Evolutionary conservation across 495 filamentous ascomycete genomes (phyloP), one percentile per base, ranked within the genome.

Genomic region (Paragyromitra xinjiangensis): DNA sequence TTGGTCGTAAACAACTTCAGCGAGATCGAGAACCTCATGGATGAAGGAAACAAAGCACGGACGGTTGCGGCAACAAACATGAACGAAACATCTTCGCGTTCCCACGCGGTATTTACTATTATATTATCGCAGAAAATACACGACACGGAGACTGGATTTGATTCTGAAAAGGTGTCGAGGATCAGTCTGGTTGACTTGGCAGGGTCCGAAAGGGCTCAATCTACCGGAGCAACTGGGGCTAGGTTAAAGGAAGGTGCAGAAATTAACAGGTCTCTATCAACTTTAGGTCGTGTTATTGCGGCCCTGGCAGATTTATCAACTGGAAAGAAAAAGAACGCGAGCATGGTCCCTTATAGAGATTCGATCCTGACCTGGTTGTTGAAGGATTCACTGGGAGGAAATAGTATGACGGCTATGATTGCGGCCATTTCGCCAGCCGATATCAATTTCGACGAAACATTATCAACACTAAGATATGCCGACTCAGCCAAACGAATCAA

Each of bases 351-450:
- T 2, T 99, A 99, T 83, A 92, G 96, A 89, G 96, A 99, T 85
- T 96, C 93, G 73, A 89, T 98, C 58, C 85, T 99, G 73, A 99
- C 96, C 14, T 99, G 96, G 96, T 85, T 99, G 37, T 85, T 99
- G 74, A 98, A 99, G 80, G 96, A 99, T 83, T 98, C 95, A 2
- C 86, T 99, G 9, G 96, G 96, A 82, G 96, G 96, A 71, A 99
- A 99, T 85, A 98, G 95, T 81, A 95, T 99, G 92, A 99, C 95
- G 22, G 96, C 95, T 59, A 99, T 99, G 95, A 99, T 99, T 85
- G 95, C 95, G 59, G 95, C 95, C 48, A 98, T 99, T 81, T 97
- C 94, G 67, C 95, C 95, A 4, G 95, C 95, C 67, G 95, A 99
- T 85, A 98, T 99, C 86, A 99, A 99, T 84, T 99, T 95, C 81